Evolutionary conservation across 2,329 filamentous ascomycete species (phyloP), one percentile per base, ranked within the genome.

Genomic region (Trichoderma sp.): DNA sequence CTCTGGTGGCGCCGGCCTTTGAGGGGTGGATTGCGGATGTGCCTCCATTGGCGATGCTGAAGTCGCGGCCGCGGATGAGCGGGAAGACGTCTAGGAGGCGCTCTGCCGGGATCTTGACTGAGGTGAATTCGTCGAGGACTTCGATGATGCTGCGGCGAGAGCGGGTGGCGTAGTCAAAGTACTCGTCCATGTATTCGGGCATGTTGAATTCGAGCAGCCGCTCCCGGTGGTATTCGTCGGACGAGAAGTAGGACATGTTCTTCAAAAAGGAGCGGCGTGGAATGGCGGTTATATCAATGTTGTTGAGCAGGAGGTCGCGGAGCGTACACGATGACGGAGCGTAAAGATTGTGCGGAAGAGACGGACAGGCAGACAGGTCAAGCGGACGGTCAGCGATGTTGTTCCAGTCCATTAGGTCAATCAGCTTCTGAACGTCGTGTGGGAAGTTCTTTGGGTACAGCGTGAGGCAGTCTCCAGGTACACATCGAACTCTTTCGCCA

Each of bases 161-260:
- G 9, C 97, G 92, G 0, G 95, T 95, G 1, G 97, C 97, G 82
- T 99, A 99, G 84, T 99, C 96, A 85, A 94, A 98, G 74, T 98
- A 92, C 79, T 99, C 97, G 79, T 98, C 95, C 6, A 96, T 91
- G 79, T 93, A 94, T 63, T 93, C 89, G 0, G 94, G 91, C 79
- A 93, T 90, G 1, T 92, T 92, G 80, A 99, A 97, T 81, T 99
- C 97, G 9, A 93, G 84, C 0, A 99, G 89, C 2, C 96, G 91
- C 77, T 97, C 93, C 79, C 91, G 91, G 80, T 99, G 96, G 80
- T 91, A 91, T 2, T 86, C 82, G 79, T 97, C 90, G 0, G 86
- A 84, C 2, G 95, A 93, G 80, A 95, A 95, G 82, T 95, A 91
- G 0, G 93, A 90, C 74, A 98, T 90, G 24, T 91, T 88, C 14